These are phyloP conservation scores for Murraya koenigii DNA, from an alignment of 345 rosid species.

Conservation along the genomic window DNA sequence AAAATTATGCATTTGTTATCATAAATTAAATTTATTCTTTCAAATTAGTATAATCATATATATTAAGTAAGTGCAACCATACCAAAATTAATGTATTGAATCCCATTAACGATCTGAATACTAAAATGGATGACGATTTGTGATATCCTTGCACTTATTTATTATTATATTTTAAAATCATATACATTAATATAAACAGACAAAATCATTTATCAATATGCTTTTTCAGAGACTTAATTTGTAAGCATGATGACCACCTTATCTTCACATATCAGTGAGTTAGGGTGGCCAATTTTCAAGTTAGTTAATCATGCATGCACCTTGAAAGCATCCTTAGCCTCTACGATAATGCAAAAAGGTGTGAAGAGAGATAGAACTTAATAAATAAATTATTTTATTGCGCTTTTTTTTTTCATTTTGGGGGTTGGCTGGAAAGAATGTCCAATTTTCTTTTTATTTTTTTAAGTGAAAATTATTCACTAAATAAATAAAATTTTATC, in stretches of 20 bases:
- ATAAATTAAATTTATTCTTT: no score
- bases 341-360: neutral
- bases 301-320: neutral
- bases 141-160: neutral
- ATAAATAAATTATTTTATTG: neutral
- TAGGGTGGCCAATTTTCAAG: neutral
- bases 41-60: no score
- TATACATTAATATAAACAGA: neutral
- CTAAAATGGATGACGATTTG: no score
- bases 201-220: neutral
- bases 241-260: neutral
- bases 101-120: no score
- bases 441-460: neutral
- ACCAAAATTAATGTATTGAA: no score
- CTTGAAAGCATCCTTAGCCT: neutral
- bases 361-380: neutral
- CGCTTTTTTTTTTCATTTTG: neutral
- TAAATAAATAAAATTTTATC: neutral
- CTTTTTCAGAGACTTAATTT: neutral
- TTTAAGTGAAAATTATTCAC: neutral
- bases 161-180: neutral
- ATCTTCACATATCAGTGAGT: neutral
- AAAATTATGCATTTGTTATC: no score
- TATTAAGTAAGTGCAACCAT: no score
- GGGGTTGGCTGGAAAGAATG: neutral